These are phyloP conservation scores for Ustilago loliicola DNA, from an alignment of 1,284 basidiomycete genomes.

Conservation along the genomic window DNA sequence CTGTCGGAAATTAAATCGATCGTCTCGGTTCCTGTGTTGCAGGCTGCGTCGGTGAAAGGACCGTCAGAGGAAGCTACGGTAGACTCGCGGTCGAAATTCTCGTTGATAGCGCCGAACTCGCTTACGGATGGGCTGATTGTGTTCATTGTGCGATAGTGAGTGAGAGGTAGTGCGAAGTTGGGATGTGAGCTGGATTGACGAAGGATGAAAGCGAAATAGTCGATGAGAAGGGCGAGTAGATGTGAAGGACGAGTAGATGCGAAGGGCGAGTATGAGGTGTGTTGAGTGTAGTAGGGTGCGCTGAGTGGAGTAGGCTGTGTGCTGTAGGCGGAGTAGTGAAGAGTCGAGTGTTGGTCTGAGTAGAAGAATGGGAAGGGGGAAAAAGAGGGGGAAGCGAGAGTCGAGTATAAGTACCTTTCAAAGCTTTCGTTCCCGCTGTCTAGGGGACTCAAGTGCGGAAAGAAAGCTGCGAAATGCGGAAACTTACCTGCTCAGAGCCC, in stretches of 20 bases:
- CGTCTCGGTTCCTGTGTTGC: neutral
- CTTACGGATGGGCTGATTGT: neutral
- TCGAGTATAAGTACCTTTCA: constrained; percentile 22
- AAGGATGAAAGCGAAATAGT: too few species aligned
- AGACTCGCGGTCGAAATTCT: neutral
- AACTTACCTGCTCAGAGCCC: neutral
- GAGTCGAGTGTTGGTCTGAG: constrained; percentile 7
- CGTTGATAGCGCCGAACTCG: neutral
- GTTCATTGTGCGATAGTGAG: neutral
- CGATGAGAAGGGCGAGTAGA: too few species aligned
- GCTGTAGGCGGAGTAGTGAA: neutral
- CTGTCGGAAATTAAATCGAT: neutral
- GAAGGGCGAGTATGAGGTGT: neutral
- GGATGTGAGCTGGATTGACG: too few species aligned
- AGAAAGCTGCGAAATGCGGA: constrained; percentile 3
- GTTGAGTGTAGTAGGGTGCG: neutral
- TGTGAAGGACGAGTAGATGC: neutral
- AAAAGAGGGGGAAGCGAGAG: neutral
- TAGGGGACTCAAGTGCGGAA: constrained; percentile 5
- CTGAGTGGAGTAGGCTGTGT: neutral
- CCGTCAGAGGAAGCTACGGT: constrained; percentile 1
- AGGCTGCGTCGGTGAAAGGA: constrained; percentile 4
- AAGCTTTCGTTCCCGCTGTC: constrained; percentile 15
- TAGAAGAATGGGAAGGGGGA: constrained; percentile 9
- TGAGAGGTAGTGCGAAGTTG: neutral